Evolutionary conservation across 2,329 filamentous ascomycete species (phyloP), one percentile per base, ranked within the genome.

Genomic region (Colletotrichum camelliae): DNA sequence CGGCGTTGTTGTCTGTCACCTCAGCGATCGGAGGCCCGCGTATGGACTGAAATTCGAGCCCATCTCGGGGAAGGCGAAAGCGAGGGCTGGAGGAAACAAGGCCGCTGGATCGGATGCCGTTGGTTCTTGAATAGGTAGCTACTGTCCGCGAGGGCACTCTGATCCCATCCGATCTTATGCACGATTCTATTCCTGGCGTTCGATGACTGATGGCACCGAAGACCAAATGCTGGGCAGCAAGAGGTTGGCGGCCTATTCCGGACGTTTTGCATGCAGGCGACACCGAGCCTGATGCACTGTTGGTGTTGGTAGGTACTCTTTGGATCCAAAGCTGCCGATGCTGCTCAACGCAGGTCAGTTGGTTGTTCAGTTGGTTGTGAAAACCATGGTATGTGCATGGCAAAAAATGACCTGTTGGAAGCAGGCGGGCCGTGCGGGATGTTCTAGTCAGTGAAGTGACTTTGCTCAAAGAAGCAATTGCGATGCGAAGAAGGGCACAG

Each of bases 71-170:
- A 33, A 13, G 35, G 70, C 64, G 27, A 60, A 21, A 37, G 70
- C 64, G 33, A 60, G 27, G 48, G 70, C 57, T 68, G 43, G 73
- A 65, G 58, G 21, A 68, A 75, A 73, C 57, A 64, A 57, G 43
- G 43, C 62, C 55, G 43, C 43, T 27, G 31, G 58, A 64, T 43
- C 52, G 58, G 33, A 75, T 62, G 43, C 60, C 33, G 70, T 73
- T 73, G 73, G 35, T 68, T 73, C 73, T 64, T 65, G 70, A 58
- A 67, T 67, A 57, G 55, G 70, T 68, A 72, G 62, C 27, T 31
- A 35, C 64, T 48, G 43, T 67, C 73, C 69, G 62, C 61, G 24
- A 43, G 61, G 18, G 33, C 33, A 18, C 67, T 37, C 60, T 33
- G 39, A 61, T 61, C 61, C 37, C 68, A 67, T 75, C 57, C 48